Conservation (phyloP, 306 rosid species). For the Spatholobus suberectus region DNA sequence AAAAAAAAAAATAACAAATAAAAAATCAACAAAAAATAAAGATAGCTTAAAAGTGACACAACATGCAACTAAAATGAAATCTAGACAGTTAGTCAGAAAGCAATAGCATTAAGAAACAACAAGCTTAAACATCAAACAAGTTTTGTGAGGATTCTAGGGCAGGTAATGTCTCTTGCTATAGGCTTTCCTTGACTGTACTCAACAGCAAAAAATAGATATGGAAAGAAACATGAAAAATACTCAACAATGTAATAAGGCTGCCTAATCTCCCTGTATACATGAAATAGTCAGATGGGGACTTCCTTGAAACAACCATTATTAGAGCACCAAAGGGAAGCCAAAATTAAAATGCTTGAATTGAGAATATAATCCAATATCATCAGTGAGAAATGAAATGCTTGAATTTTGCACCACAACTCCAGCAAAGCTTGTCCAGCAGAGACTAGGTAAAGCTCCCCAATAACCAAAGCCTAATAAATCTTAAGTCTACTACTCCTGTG, state of each 20-base stretch:
- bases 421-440: not conserved
- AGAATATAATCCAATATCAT: not conserved
- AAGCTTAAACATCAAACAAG: not conserved
- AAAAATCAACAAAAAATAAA: conserved; percentile 3
- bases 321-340: not conserved
- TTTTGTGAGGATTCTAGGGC: not conserved
- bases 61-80: not conserved
- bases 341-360: not conserved
- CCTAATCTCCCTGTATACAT: not conserved
- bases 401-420: not conserved
- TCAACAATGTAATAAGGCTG: not conserved
- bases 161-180: not conserved
- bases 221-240: not conserved
- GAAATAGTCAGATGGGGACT: not conserved
- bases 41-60: conserved; percentile 5
- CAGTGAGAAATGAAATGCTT: not conserved
- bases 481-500: not conserved
- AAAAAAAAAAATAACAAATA: too few relatives aligned
- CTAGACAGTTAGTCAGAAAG: conserved; percentile 2
- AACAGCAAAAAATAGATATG: not conserved
- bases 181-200: not conserved
- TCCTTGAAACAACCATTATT: not conserved
- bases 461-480: not conserved
- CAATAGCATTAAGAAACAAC: not conserved
- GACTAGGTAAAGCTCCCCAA: conserved; percentile 3